A percentile compares a stretch with the other conserved stretches of the same genome.
Conservation (phyloP, 345 rosid species). For the Euclidium syriacum region DNA sequence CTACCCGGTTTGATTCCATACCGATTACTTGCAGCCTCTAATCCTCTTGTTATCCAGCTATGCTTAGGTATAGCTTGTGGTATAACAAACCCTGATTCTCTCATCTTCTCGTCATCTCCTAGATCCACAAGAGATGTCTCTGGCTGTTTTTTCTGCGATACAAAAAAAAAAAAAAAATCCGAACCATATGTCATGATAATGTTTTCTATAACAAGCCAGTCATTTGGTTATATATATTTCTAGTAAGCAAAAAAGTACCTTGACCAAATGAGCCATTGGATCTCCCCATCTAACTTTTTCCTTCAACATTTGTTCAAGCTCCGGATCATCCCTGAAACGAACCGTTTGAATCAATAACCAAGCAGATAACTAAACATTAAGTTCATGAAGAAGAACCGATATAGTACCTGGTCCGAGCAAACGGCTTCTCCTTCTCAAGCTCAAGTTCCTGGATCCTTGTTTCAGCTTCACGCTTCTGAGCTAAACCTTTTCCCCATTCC, state of each 20-base stretch:
- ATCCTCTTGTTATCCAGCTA: slow-evolving; percentile 79
- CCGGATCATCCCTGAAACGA: slow-evolving; percentile 77
- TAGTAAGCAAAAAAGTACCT: slow-evolving; percentile 40
- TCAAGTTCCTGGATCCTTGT: slow-evolving; percentile 65
- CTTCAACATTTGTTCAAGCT: slow-evolving; percentile 76
- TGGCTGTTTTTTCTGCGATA: slow-evolving; percentile 50
- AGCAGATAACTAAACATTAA: slow-evolving; percentile 1
- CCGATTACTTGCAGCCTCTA: slow-evolving; percentile 76
- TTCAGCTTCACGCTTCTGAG: slow-evolving; percentile 89
- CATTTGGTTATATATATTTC: not conserved
- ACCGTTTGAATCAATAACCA: slow-evolving; percentile 2
- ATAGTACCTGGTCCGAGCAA: slow-evolving; percentile 78
- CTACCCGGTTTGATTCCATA: slow-evolving; percentile 92
- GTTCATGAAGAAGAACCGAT: not conserved
- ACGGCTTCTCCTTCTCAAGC: slow-evolving; percentile 81
- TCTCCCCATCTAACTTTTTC: slow-evolving; percentile 84
- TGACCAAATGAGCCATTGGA: slow-evolving; percentile 94
- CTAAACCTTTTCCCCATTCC: slow-evolving; percentile 99
- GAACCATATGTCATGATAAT: not conserved
- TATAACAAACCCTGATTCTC: slow-evolving; percentile 78
- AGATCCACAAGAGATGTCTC: slow-evolving; percentile 55
- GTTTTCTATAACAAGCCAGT: not conserved
- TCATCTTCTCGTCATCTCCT: slow-evolving; percentile 84
- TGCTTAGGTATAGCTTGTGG: slow-evolving; percentile 80
- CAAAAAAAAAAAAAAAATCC: not conserved